Conservation (phyloP, 345 rosid species). For the Lumnitzera racemosa region DNA sequence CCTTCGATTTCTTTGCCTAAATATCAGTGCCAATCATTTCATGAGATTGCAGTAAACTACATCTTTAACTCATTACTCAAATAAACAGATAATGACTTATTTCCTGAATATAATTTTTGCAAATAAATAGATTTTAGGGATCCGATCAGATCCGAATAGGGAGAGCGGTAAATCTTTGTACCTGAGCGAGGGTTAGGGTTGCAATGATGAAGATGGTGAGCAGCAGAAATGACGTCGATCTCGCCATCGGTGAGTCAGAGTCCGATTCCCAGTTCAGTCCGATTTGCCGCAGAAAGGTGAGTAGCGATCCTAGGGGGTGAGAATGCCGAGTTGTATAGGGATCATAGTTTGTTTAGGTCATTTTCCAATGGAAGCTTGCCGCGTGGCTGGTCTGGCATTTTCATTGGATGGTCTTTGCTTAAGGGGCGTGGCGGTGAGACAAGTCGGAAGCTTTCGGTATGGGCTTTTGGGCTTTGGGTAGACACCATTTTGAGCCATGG, state of each 20-base stretch:
- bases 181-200: slow-evolving; percentile 42
- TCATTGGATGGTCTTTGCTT: not conserved
- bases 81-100: too few species aligned
- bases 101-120: too few species aligned
- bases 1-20: slow-evolving; percentile 70
- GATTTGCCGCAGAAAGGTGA: not conserved
- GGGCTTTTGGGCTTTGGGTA: too few species aligned
- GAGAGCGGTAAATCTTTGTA: slow-evolving; percentile 1
- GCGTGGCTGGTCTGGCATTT: slow-evolving; percentile 4
- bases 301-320: not conserved
- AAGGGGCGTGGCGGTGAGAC: not conserved
- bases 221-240: slow-evolving; percentile 22
- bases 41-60: not conserved
- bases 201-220: slow-evolving; percentile 36
- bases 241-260: slow-evolving; percentile 33
- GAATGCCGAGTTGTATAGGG: not conserved
- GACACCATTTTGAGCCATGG: too few species aligned
- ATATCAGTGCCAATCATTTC: not conserved
- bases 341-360: not conserved
- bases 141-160: too few species aligned
- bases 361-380: slow-evolving; percentile 3
- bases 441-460: too few species aligned
- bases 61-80: too few species aligned
- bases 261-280: not conserved
- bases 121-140: too few species aligned